Conservation (phyloP, 176 grass and related monocot species). For the Cenchrus americanus region DNA sequence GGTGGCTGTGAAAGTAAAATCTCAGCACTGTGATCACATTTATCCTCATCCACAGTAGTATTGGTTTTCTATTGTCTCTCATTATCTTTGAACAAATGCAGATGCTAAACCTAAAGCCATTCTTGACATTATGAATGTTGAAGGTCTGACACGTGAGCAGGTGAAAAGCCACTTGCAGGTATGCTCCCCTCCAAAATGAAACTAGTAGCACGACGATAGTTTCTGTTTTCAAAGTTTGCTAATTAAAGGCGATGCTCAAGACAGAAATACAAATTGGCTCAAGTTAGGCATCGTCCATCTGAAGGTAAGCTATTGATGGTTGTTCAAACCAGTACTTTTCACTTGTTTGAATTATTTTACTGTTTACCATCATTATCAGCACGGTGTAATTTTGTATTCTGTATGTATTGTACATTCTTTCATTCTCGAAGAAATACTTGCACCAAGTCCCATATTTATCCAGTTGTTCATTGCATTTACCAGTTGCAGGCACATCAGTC, state of each 20-base stretch:
- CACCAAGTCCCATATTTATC: neutral
- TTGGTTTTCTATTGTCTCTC: neutral
- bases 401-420: neutral
- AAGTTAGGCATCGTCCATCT: conserved; percentile 8
- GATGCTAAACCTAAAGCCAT: conserved; percentile 30
- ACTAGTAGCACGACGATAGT: neutral
- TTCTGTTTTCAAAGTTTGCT: neutral
- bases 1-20: conserved; percentile 52
- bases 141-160: conserved; percentile 33
- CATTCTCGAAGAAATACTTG: neutral
- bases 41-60: neutral
- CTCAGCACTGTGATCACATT: neutral
- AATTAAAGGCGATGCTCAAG: neutral
- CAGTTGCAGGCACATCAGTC: neutral
- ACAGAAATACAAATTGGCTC: conserved; percentile 28
- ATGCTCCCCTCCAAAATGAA: neutral
- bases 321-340: neutral
- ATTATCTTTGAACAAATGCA: conserved; percentile 19
- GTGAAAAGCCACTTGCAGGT: conserved; percentile 47
- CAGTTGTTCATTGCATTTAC: neutral
- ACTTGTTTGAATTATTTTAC: neutral
- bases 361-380: neutral
- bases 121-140: conserved; percentile 23
- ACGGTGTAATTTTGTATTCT: neutral
- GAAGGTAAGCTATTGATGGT: conserved; percentile 10